Conservation (phyloP, 345 rosid species). For the Kernera saxatilis region DNA sequence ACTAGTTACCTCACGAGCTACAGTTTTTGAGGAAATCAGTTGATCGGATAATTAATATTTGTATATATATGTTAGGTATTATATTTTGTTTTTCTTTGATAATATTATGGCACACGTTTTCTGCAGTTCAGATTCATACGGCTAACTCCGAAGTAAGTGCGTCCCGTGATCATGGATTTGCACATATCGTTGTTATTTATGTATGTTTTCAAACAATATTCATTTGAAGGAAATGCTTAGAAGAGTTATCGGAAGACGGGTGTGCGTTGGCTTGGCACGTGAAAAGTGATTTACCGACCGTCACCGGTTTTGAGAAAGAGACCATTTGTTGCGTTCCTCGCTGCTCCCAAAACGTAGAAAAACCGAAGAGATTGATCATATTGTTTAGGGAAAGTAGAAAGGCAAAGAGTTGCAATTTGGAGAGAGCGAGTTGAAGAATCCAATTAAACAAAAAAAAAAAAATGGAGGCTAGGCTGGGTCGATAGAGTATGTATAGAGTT, state of each 20-base stretch:
- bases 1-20: too few relatives aligned
- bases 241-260: not conserved
- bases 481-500: too few relatives aligned
- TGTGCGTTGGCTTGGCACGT: constrained; percentile 23
- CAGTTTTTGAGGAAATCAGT: too few relatives aligned
- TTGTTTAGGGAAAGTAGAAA: too few relatives aligned
- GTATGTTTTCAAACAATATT: not conserved
- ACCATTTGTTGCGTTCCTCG: not conserved
- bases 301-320: not conserved
- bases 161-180: not conserved
- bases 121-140: constrained; percentile 5
- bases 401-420: too few relatives aligned
- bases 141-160: constrained; percentile 10
- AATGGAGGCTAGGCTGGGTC: too few relatives aligned
- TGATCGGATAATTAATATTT: not conserved
- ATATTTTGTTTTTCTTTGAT: too few relatives aligned
- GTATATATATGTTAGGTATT: not conserved
- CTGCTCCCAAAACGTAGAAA: not conserved
- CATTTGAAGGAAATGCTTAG: not conserved
- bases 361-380: too few relatives aligned
- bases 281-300: not conserved
- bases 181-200: not conserved
- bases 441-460: too few relatives aligned
- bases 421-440: too few relatives aligned
- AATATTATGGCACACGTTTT: constrained; percentile 23